phyloP scores from a whole-genome alignment of 257 asterid species.

The Phtheirospermum japonicum region DNA sequence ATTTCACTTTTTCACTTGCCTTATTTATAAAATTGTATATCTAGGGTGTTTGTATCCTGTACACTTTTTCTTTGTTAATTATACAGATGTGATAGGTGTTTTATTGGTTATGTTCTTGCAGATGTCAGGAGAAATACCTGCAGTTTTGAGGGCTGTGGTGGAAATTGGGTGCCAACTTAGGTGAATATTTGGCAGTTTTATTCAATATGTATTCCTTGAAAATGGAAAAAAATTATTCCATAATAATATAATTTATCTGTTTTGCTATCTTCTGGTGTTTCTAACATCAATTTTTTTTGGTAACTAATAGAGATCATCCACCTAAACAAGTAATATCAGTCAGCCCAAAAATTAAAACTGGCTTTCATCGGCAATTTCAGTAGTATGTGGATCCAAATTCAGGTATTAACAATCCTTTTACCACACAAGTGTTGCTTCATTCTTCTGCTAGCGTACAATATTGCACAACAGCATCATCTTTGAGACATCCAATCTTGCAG shows the following conservation, averaged over 20 bases:
- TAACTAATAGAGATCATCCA: conserved; percentile 69
- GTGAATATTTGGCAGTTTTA: conserved; percentile 36
- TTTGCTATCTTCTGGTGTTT: neutral
- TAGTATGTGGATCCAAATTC: conserved; percentile 64
- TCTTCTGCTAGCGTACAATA: conserved; percentile 33
- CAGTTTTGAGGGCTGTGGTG: conserved; percentile 84
- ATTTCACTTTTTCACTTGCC: neutral
- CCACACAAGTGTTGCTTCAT: conserved; percentile 30
- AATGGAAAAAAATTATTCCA: too few species aligned
- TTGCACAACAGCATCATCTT: conserved; percentile 41
- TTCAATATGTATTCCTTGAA: conserved; percentile 3
- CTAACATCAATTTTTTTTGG: conserved; percentile 10
- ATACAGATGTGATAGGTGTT: neutral
- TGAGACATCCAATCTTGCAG: conserved; percentile 64
- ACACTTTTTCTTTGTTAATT: neutral
- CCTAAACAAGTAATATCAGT: conserved; percentile 87
- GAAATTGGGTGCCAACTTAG: conserved; percentile 90
- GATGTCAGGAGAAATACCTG: conserved; percentile 82
- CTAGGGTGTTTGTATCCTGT: neutral
- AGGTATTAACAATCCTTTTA: conserved; percentile 46
- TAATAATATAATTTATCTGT: neutral
- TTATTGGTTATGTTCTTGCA: conserved; percentile 35
- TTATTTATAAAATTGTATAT: neutral
- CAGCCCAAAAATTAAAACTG: conserved; percentile 58
- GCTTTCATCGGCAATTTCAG: conserved; percentile 55